Conservation (phyloP, 305 asterid genomes). For the Striga hermonthica region DNA sequence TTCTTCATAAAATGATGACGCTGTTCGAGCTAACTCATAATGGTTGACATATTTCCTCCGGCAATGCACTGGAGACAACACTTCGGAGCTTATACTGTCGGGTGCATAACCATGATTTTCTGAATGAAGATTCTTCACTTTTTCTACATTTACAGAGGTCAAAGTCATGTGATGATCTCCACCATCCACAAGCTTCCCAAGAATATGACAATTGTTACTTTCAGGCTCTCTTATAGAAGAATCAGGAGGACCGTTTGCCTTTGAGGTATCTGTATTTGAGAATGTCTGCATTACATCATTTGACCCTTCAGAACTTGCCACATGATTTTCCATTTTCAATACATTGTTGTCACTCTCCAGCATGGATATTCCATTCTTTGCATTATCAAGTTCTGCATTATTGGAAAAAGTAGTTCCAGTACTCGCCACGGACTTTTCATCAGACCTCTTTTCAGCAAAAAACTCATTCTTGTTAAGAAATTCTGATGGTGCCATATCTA, state of each 20-base stretch:
- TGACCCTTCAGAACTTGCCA: conserved; percentile 75
- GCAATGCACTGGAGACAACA: conserved; percentile 34
- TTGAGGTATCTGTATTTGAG: conserved; percentile 35
- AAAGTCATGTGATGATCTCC: conserved; percentile 33
- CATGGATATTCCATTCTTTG: conserved; percentile 31
- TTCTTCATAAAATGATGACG: conserved; percentile 44
- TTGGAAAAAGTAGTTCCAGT: conserved; percentile 30
- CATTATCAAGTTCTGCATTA: conserved; percentile 43
- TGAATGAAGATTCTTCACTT: conserved; percentile 32
- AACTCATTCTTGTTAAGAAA: conserved; percentile 29
- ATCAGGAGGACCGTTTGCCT: conserved; percentile 33
- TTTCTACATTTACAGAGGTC: conserved; percentile 30
- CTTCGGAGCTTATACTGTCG: conserved; percentile 24
- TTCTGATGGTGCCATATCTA: conserved; percentile 36
- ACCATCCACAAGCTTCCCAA: conserved; percentile 34
- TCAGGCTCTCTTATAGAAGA: conserved; percentile 37
- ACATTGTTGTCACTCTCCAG: conserved; percentile 43
- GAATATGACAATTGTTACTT: conserved; percentile 41
- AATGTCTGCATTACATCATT: conserved; percentile 61
- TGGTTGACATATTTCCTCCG: conserved; percentile 44
- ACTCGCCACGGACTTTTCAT: conserved; percentile 34
- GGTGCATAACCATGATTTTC: conserved; percentile 31
- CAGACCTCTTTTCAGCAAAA: conserved; percentile 40
- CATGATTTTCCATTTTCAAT: conserved; percentile 45
- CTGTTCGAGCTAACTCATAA: conserved; percentile 52